Evolutionary conservation across 2,329 filamentous ascomycete species (phyloP).

Genomic region (Cladorrhinum sp.): DNA sequence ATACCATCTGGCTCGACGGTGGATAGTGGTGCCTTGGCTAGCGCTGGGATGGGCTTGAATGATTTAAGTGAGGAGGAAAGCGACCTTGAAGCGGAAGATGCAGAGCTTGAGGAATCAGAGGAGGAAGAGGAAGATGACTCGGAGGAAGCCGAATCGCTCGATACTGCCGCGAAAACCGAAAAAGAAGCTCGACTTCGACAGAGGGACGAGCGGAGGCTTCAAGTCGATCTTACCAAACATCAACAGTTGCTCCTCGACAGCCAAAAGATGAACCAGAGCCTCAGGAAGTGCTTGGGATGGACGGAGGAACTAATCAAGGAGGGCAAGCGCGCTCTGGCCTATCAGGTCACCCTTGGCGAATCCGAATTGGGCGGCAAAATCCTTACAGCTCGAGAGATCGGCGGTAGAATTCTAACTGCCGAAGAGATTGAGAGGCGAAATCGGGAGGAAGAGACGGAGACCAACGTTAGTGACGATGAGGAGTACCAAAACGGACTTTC

Average conservation of each 20-base stretch:
- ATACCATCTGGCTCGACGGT: slow-evolving; percentile 43
- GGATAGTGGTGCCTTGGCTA: slow-evolving; percentile 39
- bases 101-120: slow-evolving; percentile 48
- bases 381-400: slow-evolving; percentile 59
- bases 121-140: slow-evolving; percentile 45
- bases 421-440: background rate
- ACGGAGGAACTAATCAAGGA: slow-evolving; percentile 89
- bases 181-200: slow-evolving; percentile 55
- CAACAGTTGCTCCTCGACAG: slow-evolving; percentile 84
- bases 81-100: slow-evolving; percentile 43
- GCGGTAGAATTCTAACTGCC: background rate
- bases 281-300: slow-evolving; percentile 84
- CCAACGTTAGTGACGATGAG: slow-evolving; percentile 4
- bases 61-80: slow-evolving; percentile 49
- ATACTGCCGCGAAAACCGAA: slow-evolving; percentile 40
- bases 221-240: slow-evolving; percentile 82
- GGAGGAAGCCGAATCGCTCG: slow-evolving; percentile 38
- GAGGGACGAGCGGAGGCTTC: slow-evolving; percentile 77
- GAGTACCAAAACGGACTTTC: background rate
- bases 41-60: slow-evolving; percentile 45
- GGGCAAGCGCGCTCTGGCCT: slow-evolving; percentile 81
- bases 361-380: slow-evolving; percentile 79
- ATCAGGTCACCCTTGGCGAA: slow-evolving; percentile 74
- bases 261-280: slow-evolving; percentile 91
- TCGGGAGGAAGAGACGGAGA: slow-evolving; percentile 28